A percentile compares a stretch with the other conserved stretches of the same genome.
Conservation (phyloP, 768 basidiomycete genomes). For the Cystofilobasidium macerans region DNA sequence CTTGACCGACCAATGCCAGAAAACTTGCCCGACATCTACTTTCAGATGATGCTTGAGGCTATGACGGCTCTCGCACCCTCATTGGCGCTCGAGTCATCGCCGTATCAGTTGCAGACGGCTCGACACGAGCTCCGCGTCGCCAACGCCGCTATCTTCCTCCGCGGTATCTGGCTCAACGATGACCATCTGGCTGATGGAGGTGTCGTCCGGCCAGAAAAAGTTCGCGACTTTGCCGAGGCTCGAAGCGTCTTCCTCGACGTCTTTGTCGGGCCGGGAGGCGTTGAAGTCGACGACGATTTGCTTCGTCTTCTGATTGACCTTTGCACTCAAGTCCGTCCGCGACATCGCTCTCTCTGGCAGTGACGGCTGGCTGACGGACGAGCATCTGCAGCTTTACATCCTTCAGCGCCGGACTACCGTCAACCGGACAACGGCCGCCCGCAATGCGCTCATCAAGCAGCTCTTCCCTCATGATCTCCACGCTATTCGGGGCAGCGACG, state of each 20-base stretch:
- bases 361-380: too few species aligned
- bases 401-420: not conserved
- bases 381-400: conserved; percentile 1
- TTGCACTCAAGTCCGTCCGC: not conserved
- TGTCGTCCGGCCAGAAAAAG: not conserved
- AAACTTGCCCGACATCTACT: not conserved
- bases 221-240: not conserved
- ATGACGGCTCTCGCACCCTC: not conserved
- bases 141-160: not conserved
- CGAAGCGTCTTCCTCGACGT: not conserved
- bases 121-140: not conserved
- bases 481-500: not conserved
- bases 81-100: not conserved
- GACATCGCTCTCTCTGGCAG: not conserved
- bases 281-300: not conserved
- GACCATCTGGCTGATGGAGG: not conserved
- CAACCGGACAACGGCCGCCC: too few species aligned
- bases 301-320: not conserved
- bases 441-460: not conserved
- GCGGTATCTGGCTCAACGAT: not conserved
- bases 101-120: not conserved
- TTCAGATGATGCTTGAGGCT: not conserved
- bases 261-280: not conserved
- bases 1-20: not conserved
- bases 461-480: not conserved